Evolutionary conservation across 208 protist species (phyloP).

Genomic region (Lotmaria passim): DNA sequence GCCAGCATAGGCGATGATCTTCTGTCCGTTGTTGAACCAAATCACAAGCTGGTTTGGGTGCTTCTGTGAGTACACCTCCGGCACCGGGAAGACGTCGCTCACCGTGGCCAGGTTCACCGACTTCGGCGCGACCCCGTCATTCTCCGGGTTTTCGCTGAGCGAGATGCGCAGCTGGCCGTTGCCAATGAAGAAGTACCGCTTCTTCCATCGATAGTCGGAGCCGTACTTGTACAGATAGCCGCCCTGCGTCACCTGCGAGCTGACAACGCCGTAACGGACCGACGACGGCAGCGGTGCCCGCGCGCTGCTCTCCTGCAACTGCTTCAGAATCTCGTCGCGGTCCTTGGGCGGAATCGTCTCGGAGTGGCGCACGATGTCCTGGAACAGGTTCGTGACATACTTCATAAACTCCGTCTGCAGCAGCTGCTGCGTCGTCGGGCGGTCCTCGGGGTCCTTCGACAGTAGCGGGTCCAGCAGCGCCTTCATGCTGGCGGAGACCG

Average conservation of each 20-base stretch:
- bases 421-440: conserved; percentile 77
- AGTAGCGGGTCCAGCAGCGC: conserved; percentile 73
- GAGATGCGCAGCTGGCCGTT: conserved; percentile 82
- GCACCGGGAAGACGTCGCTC: conserved; percentile 84
- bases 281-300: conserved; percentile 54
- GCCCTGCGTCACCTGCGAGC: conserved; percentile 64
- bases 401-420: conserved; percentile 87
- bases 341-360: conserved; percentile 66
- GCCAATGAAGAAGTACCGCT: conserved; percentile 79
- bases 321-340: conserved; percentile 70
- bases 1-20: conserved; percentile 83
- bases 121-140: conserved; percentile 73
- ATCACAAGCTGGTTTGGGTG: conserved; percentile 88
- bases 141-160: conserved; percentile 75
- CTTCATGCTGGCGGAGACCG: conserved; percentile 72
- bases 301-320: conserved; percentile 57
- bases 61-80: conserved; percentile 83
- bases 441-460: conserved; percentile 60
- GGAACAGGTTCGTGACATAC: conserved; percentile 90
- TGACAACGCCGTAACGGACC: conserved; percentile 59
- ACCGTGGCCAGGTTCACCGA: conserved; percentile 76
- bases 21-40: conserved; percentile 91
- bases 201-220: conserved; percentile 89
- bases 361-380: conserved; percentile 87
- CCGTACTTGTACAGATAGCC: conserved; percentile 87